Evolutionary conservation across 2,329 filamentous ascomycete species (phyloP), one percentile per base, ranked within the genome.

Genomic region (Botrytis porri): DNA sequence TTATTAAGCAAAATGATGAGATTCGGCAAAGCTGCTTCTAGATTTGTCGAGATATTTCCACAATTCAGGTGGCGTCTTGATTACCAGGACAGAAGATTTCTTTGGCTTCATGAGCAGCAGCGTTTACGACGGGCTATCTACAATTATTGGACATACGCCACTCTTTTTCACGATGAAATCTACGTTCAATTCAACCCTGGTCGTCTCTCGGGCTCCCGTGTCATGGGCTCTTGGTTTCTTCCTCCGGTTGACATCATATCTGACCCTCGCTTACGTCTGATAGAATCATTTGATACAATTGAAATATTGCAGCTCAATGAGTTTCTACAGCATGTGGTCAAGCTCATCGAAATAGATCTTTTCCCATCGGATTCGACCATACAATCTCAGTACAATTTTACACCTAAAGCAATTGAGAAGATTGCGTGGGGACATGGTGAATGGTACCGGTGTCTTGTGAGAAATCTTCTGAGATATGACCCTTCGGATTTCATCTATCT

Each of bases 41-140:
- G 75, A 61, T 80, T 79, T 79, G 75, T 77, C 48, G 79, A 80
- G 59, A 73, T 81, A 25, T 81, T 79, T 69, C 80, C 80, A 18
- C 77, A 77, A 63, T 75, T 80, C 14, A 75, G 77, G 51, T 81
- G 80, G 80, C 76, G 79, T 9, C 74, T 77, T 35, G 77, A 76
- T 22, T 79, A 77, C 6, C 76, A 79, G 29, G 77, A 80, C 69
- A 76, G 80, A 25, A 77, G 80, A 25, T 73, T 80, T 20, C 76
- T 81, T 41, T 71, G 73, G 29, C 51, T 63, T 2, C 75, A 78
- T 54, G 80, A 81, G 73, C 77, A 77, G 54, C 67, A 76, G 32
- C 76, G 79, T 20, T 70, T 81, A 29, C 75, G 79, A 20, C 51
- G 71, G 69, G 80, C 79, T 7, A 75, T 81, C 41, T 81, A 81